Base-by-base conservation (phyloP, 1,284 basidiomycete genomes). In the Sutorius eximius region DNA sequence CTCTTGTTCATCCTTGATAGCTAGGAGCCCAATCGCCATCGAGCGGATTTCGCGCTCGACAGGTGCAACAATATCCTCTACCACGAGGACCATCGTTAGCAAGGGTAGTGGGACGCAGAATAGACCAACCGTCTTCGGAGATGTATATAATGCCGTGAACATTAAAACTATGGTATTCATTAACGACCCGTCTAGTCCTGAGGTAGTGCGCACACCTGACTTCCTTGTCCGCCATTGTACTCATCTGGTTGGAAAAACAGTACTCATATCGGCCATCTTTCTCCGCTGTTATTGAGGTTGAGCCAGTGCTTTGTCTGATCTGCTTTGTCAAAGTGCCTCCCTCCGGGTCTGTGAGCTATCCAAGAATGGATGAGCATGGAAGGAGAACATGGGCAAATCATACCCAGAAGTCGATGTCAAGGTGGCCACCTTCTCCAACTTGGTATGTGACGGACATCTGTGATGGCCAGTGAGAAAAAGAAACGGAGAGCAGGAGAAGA, bases 391-490 rank as follows among this genome's bases (percentile, higher is more conserved):
- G 2, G 12, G 29, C 2, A n/a, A 16, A 32, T 29, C 80, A 60
- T 62, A 97, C 92, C 85, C 87, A 93, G 67, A 98, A 96, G 75
- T 99, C 96, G 59, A 99, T 92, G 72, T 99, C 97, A 51, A 99
- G 77, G 66, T 98, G 91, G 1, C 97, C 97, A 30, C 96, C 95
- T 22, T 92, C 91, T 52, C 95, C 95, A 12, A 99, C 96, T 82
- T 99, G 96, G 73, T 98, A 99, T 44, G 96, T 98, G 51, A 99
- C 91, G 30, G 97, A 98, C 96, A 99, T 99, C 93, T 98, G 43
- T 49, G 37, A 16, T 6, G 37, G 34, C 4, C 15, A 12, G 34
- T 67, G 30, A 56, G 43, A 45, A 45, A 45, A 43, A 4, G 52
- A 30, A 47, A 20, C 38, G 40, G 20, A 46, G 29, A 5, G 34